Percentiles rank a stretch among this genome's conserved stretches.
These are phyloP conservation scores for Ceratocystiopsis minuta DNA, from an alignment of 2,329 filamentous ascomycete genomes.

Conservation along the genomic window DNA sequence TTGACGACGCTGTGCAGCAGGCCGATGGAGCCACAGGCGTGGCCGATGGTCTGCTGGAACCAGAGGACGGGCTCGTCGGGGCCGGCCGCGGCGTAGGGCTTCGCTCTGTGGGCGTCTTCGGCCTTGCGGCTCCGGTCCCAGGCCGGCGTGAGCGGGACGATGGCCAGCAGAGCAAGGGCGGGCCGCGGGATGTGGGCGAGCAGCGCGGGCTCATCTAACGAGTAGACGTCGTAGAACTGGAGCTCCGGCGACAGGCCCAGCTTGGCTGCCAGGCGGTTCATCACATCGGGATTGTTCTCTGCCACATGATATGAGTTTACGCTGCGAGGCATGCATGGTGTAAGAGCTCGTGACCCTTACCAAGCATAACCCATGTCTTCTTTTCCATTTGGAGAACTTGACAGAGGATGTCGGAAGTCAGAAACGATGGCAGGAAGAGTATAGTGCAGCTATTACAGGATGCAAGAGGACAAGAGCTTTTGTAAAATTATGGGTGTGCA, in stretches of 20 bases:
- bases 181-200: constrained; percentile 27
- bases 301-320: neutral
- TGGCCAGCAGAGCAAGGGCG: constrained; percentile 58
- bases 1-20: constrained; percentile 61
- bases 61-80: constrained; percentile 51
- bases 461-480: too few species aligned
- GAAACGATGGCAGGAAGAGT: too few species aligned
- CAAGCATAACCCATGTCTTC: too few species aligned
- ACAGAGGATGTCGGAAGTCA: too few species aligned
- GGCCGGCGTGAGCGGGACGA: constrained; percentile 46
- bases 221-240: neutral
- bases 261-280: constrained; percentile 51
- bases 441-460: too few species aligned
- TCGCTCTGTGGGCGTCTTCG: constrained; percentile 32
- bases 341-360: too few species aligned
- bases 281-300: constrained; percentile 37
- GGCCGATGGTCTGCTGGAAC: constrained; percentile 72
- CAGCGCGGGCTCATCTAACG: constrained; percentile 24
- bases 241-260: constrained; percentile 36
- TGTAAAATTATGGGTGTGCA: too few species aligned
- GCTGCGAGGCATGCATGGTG: too few species aligned
- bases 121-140: constrained; percentile 21
- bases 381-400: too few species aligned
- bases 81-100: constrained; percentile 9
- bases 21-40: constrained; percentile 67